Base-by-base conservation (phyloP, 129 eudicot genomes). In the Gnaphalium uliginosum region DNA sequence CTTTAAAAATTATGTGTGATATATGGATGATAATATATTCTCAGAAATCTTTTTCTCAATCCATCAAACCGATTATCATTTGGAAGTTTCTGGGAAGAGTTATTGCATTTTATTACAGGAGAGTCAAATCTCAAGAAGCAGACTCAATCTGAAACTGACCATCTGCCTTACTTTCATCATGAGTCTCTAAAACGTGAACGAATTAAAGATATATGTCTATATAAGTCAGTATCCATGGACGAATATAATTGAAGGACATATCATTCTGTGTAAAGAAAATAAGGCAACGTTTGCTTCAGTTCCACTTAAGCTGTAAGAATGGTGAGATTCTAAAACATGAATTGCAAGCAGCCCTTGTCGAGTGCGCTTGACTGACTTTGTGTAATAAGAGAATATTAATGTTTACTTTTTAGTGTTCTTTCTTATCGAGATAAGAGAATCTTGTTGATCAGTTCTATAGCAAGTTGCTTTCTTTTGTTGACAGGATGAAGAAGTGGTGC, bases 361-460 rank as follows among this genome's bases (percentile, higher is more conserved):
- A 58, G 65, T 59, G 27, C 65, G 17, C 29, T 58, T 8, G 29
- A 58, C 64, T 22, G 64, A 58, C 64, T 21, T 58, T 58, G 53
- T 65, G 18, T 37, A 15, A 43, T 58, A 74, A 68, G 58, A 46
- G 76, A 24, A 81, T 53, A 58, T 58, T 46, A 22, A 68, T 26
- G 3, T 43, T 39, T 21, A 18, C 30, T 67, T 22, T 58, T 58
- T 22, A 2, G 17, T 58, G 30, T 58, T 50, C 33, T 43, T 74
- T 69, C 76, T 59, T 70, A 66, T 73, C 35, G 29, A 22, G 75
- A 74, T 81, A 81, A 43, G 66, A 80, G 76, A 66, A 68, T 46
- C 29, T 53, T 74, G 64, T 21, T 65, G 78, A 65, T 65, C 78
- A 53, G 26, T 51, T 27, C 24, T 69, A 21, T 58, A 21, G 6